Conservation (phyloP, 1,284 basidiomycete genomes). For the Ganoderma multipileum region DNA sequence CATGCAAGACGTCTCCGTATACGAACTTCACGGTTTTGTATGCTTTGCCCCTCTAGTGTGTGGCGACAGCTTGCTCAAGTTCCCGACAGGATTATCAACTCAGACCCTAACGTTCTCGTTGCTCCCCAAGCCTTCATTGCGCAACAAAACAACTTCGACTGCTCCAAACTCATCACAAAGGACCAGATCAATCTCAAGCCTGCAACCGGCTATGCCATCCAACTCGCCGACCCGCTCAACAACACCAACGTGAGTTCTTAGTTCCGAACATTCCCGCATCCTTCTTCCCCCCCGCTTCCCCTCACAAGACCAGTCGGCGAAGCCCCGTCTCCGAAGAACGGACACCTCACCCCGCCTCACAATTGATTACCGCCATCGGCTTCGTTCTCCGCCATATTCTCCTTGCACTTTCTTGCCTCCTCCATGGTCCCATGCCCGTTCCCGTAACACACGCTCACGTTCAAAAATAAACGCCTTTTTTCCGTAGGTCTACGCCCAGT, state of each 20-base stretch:
- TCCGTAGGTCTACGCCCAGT: slow-evolving; percentile 65
- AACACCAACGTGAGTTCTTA: slow-evolving; percentile 52
- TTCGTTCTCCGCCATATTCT: not conserved
- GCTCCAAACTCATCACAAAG: slow-evolving; percentile 60
- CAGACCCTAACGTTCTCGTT: slow-evolving; percentile 42
- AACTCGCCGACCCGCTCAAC: slow-evolving; percentile 66
- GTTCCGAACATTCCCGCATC: slow-evolving; percentile 1
- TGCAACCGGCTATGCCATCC: slow-evolving; percentile 61
- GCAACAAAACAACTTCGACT: slow-evolving; percentile 61
- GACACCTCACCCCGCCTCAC: too few relatives aligned
- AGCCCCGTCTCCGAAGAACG: not conserved
- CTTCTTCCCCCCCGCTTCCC: not conserved
- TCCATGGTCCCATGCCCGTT: not conserved
- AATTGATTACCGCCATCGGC: not conserved
- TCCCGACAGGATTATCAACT: slow-evolving; percentile 48
- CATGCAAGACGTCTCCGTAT: slow-evolving; percentile 44
- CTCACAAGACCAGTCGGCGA: not conserved
- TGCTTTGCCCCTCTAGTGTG: slow-evolving; percentile 26
- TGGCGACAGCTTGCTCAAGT: slow-evolving; percentile 14
- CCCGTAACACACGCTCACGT: not conserved
- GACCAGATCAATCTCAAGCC: slow-evolving; percentile 51
- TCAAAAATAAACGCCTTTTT: not conserved
- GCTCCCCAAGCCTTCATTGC: slow-evolving; percentile 53
- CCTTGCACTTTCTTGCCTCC: not conserved
- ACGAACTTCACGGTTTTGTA: slow-evolving; percentile 50